These are phyloP conservation scores for Aspergillus panamensis DNA, from an alignment of 495 filamentous ascomycete species.

Conservation along the genomic window DNA sequence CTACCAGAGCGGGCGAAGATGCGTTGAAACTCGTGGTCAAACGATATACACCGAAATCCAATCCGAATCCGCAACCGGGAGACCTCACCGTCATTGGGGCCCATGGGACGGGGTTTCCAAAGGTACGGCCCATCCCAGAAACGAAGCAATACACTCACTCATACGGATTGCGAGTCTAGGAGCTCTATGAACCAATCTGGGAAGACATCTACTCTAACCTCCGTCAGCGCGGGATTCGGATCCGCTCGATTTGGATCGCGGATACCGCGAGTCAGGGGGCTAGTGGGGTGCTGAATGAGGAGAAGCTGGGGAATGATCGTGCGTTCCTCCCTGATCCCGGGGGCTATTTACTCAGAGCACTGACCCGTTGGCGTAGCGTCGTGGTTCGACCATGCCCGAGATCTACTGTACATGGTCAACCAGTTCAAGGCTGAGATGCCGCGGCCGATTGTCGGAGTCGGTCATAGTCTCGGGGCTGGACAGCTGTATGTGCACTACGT, in stretches of 20 bases:
- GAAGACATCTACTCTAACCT: constrained; percentile 51
- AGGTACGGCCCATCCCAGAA: constrained; percentile 4
- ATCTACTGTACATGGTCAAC: constrained; percentile 71
- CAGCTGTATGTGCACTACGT: constrained; percentile 41
- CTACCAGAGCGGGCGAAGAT: neutral
- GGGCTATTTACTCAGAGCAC: constrained; percentile 30
- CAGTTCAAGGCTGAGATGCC: constrained; percentile 64
- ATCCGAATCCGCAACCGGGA: constrained; percentile 49
- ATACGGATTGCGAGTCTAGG: constrained; percentile 34
- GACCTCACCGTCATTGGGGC: constrained; percentile 56
- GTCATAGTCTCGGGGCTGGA: constrained; percentile 70
- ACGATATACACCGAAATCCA: constrained; percentile 60
- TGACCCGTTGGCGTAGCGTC: neutral
- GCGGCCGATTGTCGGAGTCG: constrained; percentile 68
- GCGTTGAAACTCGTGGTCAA: constrained; percentile 50
- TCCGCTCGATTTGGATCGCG: constrained; percentile 66
- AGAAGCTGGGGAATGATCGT: constrained; percentile 17
- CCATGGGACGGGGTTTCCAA: constrained; percentile 8
- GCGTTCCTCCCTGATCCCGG: neutral
- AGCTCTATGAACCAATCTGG: constrained; percentile 74
- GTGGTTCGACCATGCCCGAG: constrained; percentile 72
- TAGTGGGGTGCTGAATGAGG: constrained; percentile 42
- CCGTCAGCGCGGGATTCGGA: constrained; percentile 27
- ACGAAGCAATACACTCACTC: neutral
- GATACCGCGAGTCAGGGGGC: constrained; percentile 64